Evolutionary conservation across 1,284 basidiomycete genomes (phyloP), one percentile per base, ranked within the genome.

Genomic region (Boletus subluridellus): DNA sequence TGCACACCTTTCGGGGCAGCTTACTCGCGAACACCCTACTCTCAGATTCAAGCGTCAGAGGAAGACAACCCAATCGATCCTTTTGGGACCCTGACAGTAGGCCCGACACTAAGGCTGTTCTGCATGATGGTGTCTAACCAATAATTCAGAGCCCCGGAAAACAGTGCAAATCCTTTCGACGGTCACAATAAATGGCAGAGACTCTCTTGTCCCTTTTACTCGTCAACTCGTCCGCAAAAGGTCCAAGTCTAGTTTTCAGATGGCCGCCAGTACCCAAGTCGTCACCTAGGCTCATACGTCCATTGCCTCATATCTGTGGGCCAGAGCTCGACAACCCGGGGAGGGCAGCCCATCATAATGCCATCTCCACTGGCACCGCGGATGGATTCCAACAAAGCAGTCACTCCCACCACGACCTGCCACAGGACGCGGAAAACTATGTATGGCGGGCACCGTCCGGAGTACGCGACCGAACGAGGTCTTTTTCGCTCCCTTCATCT

Each of bases 161-260:
- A 32, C 11, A 12, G 3, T 6, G 30, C 37, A 4, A 38, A 47
- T 17, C 7, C 6, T 37, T 39, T 30, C 37, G 21, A 26, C 41
- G 30, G 14, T 11, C 45, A 14, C 32, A 7, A 26, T 28, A 14
- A 17, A 88, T 88, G 86, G 82, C 85, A 35, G 86, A 89, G 70
- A 86, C 86, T 3, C 76, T 92, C n/a, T 72, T 90, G 37, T 84
- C 86, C 8, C 79, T 92, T 60, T 73, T 91, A 2, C 81, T 92
- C 24, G 87, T 89, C 30, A 89, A 88, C 6, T 84, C 85, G 8
- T 91, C 90, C 8, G 85, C 88, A 5, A 88, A 85, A 67, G 89
- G 86, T 17, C 83, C 85, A 9, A 87, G 78, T 63, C 75, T 92
- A 1, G 85, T 89, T 44, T 91, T 83, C 66, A 79, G 85, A 64